Percentiles rank a stretch among this genome's conserved stretches.
These are phyloP conservation scores for Saccharomycopsis lassenensis DNA, from an alignment of 805 yeast species.

Conservation along the genomic window DNA sequence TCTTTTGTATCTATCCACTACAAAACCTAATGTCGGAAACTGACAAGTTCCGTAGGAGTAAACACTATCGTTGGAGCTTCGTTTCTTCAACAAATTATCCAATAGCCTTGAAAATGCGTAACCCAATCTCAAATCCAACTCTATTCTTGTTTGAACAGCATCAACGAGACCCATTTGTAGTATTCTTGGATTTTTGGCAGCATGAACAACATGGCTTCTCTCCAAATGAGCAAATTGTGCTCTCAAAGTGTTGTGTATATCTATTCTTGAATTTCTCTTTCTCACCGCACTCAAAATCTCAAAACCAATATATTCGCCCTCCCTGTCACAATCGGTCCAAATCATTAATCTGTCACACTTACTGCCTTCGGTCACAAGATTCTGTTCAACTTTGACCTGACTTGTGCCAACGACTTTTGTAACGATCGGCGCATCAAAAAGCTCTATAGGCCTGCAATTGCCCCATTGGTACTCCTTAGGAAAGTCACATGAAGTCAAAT, in stretches of 20 bases:
- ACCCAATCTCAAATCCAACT: conserved; percentile 83
- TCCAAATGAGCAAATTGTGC: conserved; percentile 87
- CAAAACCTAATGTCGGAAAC: conserved; percentile 93
- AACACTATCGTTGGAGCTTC: conserved; percentile 20
- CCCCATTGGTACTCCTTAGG: conserved; percentile 57
- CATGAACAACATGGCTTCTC: conserved; percentile 54
- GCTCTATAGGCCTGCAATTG: conserved; percentile 45
- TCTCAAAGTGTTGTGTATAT: conserved; percentile 44
- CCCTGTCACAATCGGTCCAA: conserved; percentile 98
- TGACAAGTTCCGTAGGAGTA: conserved; percentile 91
- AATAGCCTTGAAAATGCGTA: conserved; percentile 64
- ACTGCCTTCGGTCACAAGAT: conserved; percentile 58
- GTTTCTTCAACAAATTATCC: conserved; percentile 11
- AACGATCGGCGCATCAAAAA: conserved; percentile 64
- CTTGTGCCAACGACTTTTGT: conserved; percentile 30
- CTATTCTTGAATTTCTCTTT: conserved; percentile 36
- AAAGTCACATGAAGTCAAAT: conserved; percentile 57
- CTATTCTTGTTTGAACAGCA: conserved; percentile 81
- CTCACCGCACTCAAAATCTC: conserved; percentile 68
- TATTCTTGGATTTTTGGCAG: conserved; percentile 57
- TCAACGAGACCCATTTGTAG: conserved; percentile 61
- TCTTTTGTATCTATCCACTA: conserved; percentile 80
- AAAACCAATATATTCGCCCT: conserved; percentile 87
- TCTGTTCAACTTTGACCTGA: conserved; percentile 42
- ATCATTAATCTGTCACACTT: conserved; percentile 60